These are phyloP conservation scores for Jamesozyma piceae DNA, from an alignment of 805 yeast genomes.

Conservation along the genomic window DNA sequence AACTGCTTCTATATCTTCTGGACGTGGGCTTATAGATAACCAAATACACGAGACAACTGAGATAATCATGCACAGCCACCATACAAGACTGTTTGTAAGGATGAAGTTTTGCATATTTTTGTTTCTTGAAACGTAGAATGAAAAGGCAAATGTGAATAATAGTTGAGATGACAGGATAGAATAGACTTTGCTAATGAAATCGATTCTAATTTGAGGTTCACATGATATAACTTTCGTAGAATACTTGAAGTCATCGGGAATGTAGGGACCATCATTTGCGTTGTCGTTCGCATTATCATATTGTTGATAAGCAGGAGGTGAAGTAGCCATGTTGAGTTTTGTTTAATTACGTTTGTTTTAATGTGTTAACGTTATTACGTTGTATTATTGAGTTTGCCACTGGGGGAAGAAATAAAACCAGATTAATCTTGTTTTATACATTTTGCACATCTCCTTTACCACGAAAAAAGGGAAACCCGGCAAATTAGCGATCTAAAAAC, in stretches of 20 bases:
- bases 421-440: no score
- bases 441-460: no score
- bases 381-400: background rate
- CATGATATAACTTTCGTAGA: slow-evolving; percentile 70
- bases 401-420: no score
- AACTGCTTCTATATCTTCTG: slow-evolving; percentile 41
- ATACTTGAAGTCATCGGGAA: slow-evolving; percentile 74
- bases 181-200: slow-evolving; percentile 73
- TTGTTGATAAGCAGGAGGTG: slow-evolving; percentile 5
- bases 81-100: slow-evolving; percentile 47
- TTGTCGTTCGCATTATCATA: background rate
- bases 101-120: slow-evolving; percentile 38
- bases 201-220: slow-evolving; percentile 62
- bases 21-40: slow-evolving; percentile 51
- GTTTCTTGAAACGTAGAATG: slow-evolving; percentile 15
- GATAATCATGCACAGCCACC: slow-evolving; percentile 47
- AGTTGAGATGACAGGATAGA: slow-evolving; percentile 59
- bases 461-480: no score
- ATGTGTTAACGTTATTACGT: background rate
- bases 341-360: no score
- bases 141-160: slow-evolving; percentile 42
- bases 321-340: background rate
- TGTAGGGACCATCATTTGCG: slow-evolving; percentile 1
- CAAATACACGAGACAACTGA: slow-evolving; percentile 58
- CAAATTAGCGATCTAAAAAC: no score